Evolutionary conservation across 2,329 filamentous ascomycete genomes (phyloP).

Genomic region (Beauveria caledonica): DNA sequence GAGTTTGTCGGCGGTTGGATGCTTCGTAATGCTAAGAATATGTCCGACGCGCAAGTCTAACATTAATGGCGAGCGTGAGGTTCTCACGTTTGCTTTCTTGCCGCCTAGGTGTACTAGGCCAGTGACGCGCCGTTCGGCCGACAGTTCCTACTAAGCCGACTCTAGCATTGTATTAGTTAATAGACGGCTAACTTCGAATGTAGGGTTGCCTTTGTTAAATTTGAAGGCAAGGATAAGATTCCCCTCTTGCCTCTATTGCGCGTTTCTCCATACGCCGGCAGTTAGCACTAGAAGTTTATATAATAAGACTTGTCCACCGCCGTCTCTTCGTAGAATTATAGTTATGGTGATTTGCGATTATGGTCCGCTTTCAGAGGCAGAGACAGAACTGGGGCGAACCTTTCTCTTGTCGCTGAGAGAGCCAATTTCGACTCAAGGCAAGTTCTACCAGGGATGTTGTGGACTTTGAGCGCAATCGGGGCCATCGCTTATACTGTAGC

Average conservation of each 20-base stretch:
- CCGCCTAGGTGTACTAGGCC: background rate
- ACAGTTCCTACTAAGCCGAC: background rate
- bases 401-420: no score
- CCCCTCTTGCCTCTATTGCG: background rate
- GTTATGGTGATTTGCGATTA: background rate
- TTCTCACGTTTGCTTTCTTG: background rate
- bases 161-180: background rate
- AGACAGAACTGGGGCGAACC: no score
- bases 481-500: no score
- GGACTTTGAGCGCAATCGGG: no score
- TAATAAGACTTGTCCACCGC: background rate
- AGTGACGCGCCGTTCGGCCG: background rate
- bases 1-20: background rate
- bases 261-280: background rate
- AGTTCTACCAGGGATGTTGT: no score
- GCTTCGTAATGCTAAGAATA: background rate
- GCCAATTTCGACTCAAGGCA: no score
- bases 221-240: background rate
- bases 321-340: background rate
- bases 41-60: background rate
- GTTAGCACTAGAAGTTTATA: background rate
- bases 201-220: background rate
- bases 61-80: background rate
- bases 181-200: background rate
- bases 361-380: background rate